phyloP scores from a whole-genome alignment of 371 early-diverging fungal species.

The Choanephora cucurbitarum region DNA sequence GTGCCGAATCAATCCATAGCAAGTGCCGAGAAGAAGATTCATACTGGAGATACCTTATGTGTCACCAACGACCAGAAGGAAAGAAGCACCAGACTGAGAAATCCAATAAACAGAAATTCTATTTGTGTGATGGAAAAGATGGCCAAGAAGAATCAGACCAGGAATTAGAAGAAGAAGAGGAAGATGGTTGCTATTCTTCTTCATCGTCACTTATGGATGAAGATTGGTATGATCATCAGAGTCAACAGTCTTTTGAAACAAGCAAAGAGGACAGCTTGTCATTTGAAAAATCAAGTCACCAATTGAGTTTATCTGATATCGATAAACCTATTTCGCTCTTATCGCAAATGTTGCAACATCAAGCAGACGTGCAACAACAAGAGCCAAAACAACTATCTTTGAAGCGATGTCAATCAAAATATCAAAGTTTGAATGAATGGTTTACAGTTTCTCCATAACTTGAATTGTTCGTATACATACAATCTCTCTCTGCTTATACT shows the following conservation, averaged over 20 bases:
- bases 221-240: not conserved
- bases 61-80: too few species aligned
- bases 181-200: conserved; percentile 1
- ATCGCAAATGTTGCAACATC: conserved; percentile 10
- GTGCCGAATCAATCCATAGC: not conserved
- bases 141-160: not conserved
- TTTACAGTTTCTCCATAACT: not conserved
- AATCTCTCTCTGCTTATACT: not conserved
- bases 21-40: not conserved
- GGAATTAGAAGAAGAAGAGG: conserved; percentile 1
- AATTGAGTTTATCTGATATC: not conserved
- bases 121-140: conserved; percentile 1
- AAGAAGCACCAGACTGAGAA: not conserved
- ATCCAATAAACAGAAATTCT: conserved; percentile 4
- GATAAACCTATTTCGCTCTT: conserved; percentile 11
- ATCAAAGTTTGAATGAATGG: conserved; percentile 10
- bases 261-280: not conserved
- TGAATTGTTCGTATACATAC: not conserved
- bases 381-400: not conserved
- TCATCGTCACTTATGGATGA: conserved; percentile 2
- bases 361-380: not conserved
- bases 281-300: conserved; percentile 6
- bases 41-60: not conserved
- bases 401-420: conserved; percentile 15
- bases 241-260: not conserved